Percentiles rank a stretch among this genome's conserved stretches.
These are phyloP conservation scores for Salvia rosmarinus DNA, from an alignment of 257 asterid genomes.

Conservation along the genomic window DNA sequence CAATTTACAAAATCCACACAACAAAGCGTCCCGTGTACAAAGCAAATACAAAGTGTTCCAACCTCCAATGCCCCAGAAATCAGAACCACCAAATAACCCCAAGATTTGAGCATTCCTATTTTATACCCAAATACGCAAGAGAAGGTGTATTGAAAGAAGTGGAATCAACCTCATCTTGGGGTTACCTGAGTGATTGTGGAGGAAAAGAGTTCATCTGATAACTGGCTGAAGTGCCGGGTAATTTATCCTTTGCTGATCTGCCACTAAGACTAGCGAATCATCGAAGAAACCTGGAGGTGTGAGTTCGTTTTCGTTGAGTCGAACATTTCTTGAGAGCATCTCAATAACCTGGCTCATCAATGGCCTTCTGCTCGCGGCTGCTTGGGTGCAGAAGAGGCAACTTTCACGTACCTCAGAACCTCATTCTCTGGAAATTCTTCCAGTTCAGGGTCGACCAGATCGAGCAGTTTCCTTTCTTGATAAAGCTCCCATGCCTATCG, in stretches of 20 bases:
- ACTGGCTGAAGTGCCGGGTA: slow-evolving; percentile 54
- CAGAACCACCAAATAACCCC: background rate
- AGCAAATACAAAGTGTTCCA: background rate
- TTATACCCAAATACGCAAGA: background rate
- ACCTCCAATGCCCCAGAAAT: background rate
- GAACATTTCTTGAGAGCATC: slow-evolving; percentile 77
- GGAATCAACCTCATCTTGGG: slow-evolving; percentile 57
- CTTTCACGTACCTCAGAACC: slow-evolving; percentile 71
- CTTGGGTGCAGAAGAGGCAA: slow-evolving; percentile 92
- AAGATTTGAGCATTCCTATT: background rate
- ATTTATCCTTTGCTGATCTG: slow-evolving; percentile 46
- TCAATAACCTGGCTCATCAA: slow-evolving; percentile 80
- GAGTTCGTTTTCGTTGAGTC: slow-evolving; percentile 72
- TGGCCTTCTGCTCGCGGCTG: slow-evolving; percentile 83
- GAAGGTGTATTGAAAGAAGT: background rate
- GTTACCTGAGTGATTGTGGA: slow-evolving; percentile 59
- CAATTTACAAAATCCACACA: background rate
- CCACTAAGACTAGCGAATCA: slow-evolving; percentile 45
- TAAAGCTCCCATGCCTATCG: slow-evolving; percentile 79
- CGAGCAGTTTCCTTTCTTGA: slow-evolving; percentile 64
- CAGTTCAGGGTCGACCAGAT: slow-evolving; percentile 71
- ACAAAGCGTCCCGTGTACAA: background rate
- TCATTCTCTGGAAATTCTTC: slow-evolving; percentile 59
- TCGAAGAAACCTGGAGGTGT: slow-evolving; percentile 79
- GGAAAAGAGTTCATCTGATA: slow-evolving; percentile 52